A percentile compares a stretch with the other conserved stretches of the same genome.
These are phyloP conservation scores for Aspergillus cristatus DNA, from an alignment of 495 filamentous ascomycete species.

Conservation along the genomic window DNA sequence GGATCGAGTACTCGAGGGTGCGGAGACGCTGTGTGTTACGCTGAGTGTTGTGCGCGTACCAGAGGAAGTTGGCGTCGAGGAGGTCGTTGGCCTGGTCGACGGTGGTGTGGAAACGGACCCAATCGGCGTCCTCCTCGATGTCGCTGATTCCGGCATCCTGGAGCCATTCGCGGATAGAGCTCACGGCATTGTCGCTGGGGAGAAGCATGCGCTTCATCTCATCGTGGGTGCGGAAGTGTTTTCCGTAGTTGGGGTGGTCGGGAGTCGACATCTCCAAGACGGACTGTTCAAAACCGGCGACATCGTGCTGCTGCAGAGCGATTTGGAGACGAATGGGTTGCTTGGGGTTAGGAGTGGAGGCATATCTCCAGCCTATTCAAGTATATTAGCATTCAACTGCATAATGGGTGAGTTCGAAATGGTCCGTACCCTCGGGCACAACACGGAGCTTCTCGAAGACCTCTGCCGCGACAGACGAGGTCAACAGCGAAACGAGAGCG, in stretches of 20 bases:
- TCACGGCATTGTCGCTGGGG: constrained; percentile 38
- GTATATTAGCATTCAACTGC: neutral
- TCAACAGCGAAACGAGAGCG: constrained; percentile 29
- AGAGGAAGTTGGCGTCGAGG: constrained; percentile 47
- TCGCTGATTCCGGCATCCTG: constrained; percentile 33
- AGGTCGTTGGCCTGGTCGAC: constrained; percentile 45
- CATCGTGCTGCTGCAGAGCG: constrained; percentile 48
- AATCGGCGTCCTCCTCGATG: constrained; percentile 49
- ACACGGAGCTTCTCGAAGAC: constrained; percentile 29
- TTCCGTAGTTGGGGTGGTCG: constrained; percentile 49
- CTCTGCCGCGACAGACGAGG: constrained; percentile 23
- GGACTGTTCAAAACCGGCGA: constrained; percentile 50
- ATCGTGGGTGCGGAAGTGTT: constrained; percentile 47
- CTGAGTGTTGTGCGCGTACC: constrained; percentile 33
- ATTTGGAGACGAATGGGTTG: constrained; percentile 32
- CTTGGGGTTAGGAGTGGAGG: constrained; percentile 17
- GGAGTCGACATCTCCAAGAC: constrained; percentile 54
- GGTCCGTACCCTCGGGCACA: constrained; percentile 29
- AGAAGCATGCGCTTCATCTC: constrained; percentile 47
- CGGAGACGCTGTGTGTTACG: constrained; percentile 39
- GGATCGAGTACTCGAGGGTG: constrained; percentile 52
- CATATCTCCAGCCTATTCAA: constrained; percentile 29
- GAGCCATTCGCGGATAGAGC: constrained; percentile 42
- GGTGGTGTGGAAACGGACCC: constrained; percentile 48
- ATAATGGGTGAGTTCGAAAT: no score